These are phyloP conservation scores for Fusarium newnesense DNA, from an alignment of 2,329 filamentous ascomycete genomes.

Conservation along the genomic window DNA sequence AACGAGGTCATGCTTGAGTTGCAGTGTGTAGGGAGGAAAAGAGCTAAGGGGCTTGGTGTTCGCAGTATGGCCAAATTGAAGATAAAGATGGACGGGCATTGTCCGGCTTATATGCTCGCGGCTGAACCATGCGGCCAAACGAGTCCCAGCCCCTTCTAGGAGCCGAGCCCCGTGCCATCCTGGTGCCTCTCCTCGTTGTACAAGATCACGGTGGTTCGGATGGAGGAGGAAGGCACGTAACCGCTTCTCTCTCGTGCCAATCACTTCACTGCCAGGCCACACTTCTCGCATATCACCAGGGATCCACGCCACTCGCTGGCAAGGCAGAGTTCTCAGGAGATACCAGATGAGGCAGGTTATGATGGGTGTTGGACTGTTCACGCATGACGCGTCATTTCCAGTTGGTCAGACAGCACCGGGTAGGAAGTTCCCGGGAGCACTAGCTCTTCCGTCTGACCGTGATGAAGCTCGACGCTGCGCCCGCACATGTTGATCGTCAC, in stretches of 20 bases:
- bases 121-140: neutral
- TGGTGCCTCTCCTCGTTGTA: too few species aligned
- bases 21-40: neutral
- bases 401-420: neutral
- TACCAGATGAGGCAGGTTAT: conserved; percentile 11
- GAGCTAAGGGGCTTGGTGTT: neutral
- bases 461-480: neutral
- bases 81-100: neutral
- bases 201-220: neutral
- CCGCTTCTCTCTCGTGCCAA: conserved; percentile 1
- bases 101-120: neutral
- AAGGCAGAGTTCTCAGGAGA: conserved; percentile 16
- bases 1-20: neutral
- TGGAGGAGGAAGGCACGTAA: conserved; percentile 1
- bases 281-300: conserved; percentile 6
- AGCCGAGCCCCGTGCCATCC: rapidly evolving
- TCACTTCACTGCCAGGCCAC: conserved; percentile 7
- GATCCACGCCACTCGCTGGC: conserved; percentile 6
- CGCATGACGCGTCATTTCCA: neutral
- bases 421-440: neutral
- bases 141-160: neutral
- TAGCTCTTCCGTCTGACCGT: conserved; percentile 9
- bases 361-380: conserved; percentile 5
- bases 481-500: neutral
- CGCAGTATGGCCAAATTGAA: neutral